Evolutionary conservation across 1,139 yeast species (phyloP).

Genomic region (Nakaseomyces bracarensis): DNA sequence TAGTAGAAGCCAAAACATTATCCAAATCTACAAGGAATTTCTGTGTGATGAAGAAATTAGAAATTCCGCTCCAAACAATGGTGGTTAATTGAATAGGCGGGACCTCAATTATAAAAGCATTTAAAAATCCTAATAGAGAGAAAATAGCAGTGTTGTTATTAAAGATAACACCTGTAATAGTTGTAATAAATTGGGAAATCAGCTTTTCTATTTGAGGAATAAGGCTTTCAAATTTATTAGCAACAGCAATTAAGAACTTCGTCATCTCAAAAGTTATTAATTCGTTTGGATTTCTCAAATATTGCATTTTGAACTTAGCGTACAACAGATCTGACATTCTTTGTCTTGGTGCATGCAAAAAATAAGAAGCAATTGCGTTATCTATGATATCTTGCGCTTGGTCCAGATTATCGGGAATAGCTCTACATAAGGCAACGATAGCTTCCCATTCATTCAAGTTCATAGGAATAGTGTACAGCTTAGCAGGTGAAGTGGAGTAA

Average conservation of each 20-base stretch:
- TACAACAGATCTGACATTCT: conserved; percentile 41
- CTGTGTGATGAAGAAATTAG: conserved; percentile 16
- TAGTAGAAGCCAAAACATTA: conserved; percentile 16
- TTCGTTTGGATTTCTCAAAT: conserved; percentile 40
- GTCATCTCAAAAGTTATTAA: conserved; percentile 33
- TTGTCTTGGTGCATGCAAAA: conserved; percentile 53
- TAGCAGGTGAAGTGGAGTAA: conserved; percentile 22
- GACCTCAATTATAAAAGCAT: conserved; percentile 21
- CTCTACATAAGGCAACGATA: conserved; percentile 54
- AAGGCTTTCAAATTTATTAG: conserved; percentile 31
- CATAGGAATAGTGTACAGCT: conserved; percentile 37
- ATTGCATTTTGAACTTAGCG: conserved; percentile 37
- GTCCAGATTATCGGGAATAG: conserved; percentile 34
- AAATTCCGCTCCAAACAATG: conserved; percentile 18
- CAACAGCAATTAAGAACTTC: conserved; percentile 31
- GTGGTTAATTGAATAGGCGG: conserved; percentile 18
- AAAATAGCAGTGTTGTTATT: conserved; percentile 24
- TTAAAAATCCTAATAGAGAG: conserved; percentile 28
- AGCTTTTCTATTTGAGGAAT: conserved; percentile 16
- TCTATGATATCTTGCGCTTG: conserved; percentile 48
- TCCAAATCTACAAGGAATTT: conserved; percentile 21
- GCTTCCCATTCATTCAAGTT: conserved; percentile 60
- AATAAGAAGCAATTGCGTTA: conserved; percentile 46
- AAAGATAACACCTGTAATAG: conserved; percentile 18
- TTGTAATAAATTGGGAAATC: conserved; percentile 27